These are phyloP conservation scores for Phialophora expanda DNA, from an alignment of 2,329 filamentous ascomycete genomes.

Conservation along the genomic window DNA sequence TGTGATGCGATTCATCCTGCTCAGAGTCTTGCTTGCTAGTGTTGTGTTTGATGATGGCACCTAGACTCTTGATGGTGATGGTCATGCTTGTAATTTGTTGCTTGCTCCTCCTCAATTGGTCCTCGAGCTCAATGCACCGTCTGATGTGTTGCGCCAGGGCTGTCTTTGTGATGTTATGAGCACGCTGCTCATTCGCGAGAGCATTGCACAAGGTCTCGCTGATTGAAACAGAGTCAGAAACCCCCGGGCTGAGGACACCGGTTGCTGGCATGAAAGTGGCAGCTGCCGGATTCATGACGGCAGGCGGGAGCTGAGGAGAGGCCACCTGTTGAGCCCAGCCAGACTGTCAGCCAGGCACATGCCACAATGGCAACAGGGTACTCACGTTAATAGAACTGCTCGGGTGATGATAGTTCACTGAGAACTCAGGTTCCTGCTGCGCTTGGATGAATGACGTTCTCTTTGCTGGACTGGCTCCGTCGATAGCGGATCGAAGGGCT, in stretches of 20 bases:
- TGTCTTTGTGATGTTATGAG: constrained; percentile 32
- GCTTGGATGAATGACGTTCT: constrained; percentile 2
- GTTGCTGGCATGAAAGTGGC: constrained; percentile 17
- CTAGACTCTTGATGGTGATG: constrained; percentile 31
- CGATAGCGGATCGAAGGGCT: constrained; percentile 35
- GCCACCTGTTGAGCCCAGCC: constrained; percentile 15
- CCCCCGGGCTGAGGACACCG: neutral
- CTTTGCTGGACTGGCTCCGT: constrained; percentile 33
- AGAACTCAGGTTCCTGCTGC: constrained; percentile 3
- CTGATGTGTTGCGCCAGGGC: constrained; percentile 28
- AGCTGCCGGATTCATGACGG: constrained; percentile 26
- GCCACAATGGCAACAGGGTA: neutral
- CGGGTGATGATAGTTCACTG: neutral
- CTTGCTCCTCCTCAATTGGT: constrained; percentile 22
- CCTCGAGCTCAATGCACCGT: constrained; percentile 21
- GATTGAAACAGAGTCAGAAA: constrained; percentile 17
- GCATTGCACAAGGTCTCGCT: constrained; percentile 27
- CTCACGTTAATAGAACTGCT: constrained; percentile 22
- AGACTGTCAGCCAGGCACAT: constrained; percentile 10
- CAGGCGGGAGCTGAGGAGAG: constrained; percentile 1
- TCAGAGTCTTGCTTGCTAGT: constrained; percentile 6
- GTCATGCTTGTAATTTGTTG: constrained; percentile 30
- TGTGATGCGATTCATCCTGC: neutral
- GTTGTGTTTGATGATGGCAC: constrained; percentile 35
- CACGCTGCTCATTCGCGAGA: constrained; percentile 35